Conservation (phyloP, 2,329 filamentous ascomycete genomes). For the Bimuria novae-zelandiae region DNA sequence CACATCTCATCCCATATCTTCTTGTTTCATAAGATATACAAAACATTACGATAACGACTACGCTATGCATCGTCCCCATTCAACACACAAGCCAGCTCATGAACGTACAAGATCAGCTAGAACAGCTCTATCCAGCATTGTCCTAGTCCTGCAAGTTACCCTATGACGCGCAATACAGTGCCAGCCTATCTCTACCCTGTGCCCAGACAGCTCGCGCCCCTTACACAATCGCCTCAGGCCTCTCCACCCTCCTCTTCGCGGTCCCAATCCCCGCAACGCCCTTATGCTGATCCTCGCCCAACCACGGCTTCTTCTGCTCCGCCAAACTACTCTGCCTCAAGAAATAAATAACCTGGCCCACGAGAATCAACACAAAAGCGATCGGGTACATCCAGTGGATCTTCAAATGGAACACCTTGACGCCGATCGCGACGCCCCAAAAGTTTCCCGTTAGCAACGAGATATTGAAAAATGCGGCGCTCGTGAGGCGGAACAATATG, state of each 20-base stretch:
- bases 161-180: too few species aligned
- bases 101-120: too few species aligned
- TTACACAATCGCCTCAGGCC: slow-evolving; percentile 35
- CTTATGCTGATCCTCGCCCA: slow-evolving; percentile 81
- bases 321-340: slow-evolving; percentile 79
- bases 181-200: too few species aligned
- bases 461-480: slow-evolving; percentile 95
- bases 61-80: too few species aligned
- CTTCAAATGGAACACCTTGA: slow-evolving; percentile 77
- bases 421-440: slow-evolving; percentile 93
- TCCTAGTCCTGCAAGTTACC: too few species aligned
- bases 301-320: slow-evolving; percentile 93
- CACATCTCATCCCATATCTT: too few species aligned
- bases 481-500: slow-evolving; percentile 84
- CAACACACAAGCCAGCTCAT: too few species aligned
- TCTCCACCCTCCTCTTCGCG: slow-evolving; percentile 37
- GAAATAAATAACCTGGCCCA: slow-evolving; percentile 87
- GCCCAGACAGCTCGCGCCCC: too few species aligned
- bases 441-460: slow-evolving; percentile 92
- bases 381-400: slow-evolving; percentile 94
- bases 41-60: too few species aligned
- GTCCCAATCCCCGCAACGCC: slow-evolving; percentile 35
- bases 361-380: slow-evolving; percentile 88
- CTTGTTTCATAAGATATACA: too few species aligned
- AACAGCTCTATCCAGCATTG: too few species aligned